Evolutionary conservation across 2,329 filamentous ascomycete species (phyloP), one percentile per base, ranked within the genome.

Genomic region (Rosellinia necatrix): DNA sequence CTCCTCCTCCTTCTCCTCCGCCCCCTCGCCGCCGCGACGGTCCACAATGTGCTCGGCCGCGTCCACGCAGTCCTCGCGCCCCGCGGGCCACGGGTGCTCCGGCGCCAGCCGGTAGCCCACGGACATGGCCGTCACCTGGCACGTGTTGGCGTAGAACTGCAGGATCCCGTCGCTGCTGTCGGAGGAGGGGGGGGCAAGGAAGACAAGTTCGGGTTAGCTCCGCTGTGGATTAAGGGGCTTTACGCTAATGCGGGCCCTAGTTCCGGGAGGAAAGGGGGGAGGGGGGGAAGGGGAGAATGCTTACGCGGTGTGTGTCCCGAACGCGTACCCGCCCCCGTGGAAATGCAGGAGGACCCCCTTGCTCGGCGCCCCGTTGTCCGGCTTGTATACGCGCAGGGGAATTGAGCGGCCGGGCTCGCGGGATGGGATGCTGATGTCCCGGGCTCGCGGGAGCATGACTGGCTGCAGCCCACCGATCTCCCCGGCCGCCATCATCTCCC

Each of bases 91-190:
- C 0, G 82, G 81, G 24, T 85, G 56, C 65, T 87, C 83, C 0
- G 84, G 84, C 0, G 83, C 82, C 15, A 84, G 76, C 24, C 84
- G 75, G 66, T 87, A 87, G 1, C 82, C 83, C 6, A 85, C 76
- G 0, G 78, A 82, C 10, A 86, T 68, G 13, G 81, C 77, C 0
- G 77, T 77, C 2, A 83, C 55, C 32, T 78, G 71, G 42, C 72
- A 76, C 24, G 71, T 68, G 59, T 83, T 75, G 42, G 81, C 80
- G 67, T 81, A 77, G 59, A 72, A 72, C 49, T 79, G 74, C 9
- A 85, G 71, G 29, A 76, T 72, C 1, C 68, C 56, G 63, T 73
- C 70, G 4, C 49, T 32, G 40, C 50, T 63, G 42, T n/a, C n/a
- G n/a, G n/a, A n/a, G n/a, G n/a, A n/a, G n/a, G n/a, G n/a, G n/a